Evolutionary conservation across 768 basidiomycete genomes (phyloP).

Genomic region (Mycena galericulata): DNA sequence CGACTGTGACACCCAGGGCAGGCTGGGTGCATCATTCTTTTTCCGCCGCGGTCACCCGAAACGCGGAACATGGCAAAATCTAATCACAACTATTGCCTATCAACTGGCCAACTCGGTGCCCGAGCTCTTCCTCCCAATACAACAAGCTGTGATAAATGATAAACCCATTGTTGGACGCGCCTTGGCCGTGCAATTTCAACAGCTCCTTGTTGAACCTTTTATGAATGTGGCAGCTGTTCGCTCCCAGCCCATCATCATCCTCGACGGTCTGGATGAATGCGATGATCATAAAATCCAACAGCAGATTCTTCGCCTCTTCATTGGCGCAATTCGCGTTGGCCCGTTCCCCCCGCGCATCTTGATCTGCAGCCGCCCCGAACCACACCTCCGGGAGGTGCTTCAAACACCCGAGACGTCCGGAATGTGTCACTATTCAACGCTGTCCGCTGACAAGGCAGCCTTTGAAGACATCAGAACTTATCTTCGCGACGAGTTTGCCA

Average conservation of each 20-base stretch:
- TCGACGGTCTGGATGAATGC: too few species aligned
- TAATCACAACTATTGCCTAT: too few species aligned
- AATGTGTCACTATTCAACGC: background rate
- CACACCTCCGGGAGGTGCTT: background rate
- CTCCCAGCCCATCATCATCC: background rate
- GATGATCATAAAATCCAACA: background rate
- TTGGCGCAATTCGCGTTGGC: background rate
- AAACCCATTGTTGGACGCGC: background rate
- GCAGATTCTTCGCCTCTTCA: background rate
- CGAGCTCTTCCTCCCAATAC: background rate
- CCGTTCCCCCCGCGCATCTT: background rate
- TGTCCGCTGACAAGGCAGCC: background rate
- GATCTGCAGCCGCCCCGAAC: background rate
- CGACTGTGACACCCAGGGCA: too few species aligned
- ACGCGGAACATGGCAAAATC: background rate
- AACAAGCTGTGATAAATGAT: background rate
- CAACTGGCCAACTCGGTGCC: background rate
- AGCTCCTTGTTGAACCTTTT: background rate
- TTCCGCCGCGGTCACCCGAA: background rate
- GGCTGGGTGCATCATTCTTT: background rate
- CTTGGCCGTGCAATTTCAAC: background rate
- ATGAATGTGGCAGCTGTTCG: background rate
- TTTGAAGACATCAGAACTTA: too few species aligned
- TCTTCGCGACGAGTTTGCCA: background rate
- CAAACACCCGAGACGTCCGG: background rate